Conservation (phyloP, 129 eudicot species). For the Arctium minus region DNA sequence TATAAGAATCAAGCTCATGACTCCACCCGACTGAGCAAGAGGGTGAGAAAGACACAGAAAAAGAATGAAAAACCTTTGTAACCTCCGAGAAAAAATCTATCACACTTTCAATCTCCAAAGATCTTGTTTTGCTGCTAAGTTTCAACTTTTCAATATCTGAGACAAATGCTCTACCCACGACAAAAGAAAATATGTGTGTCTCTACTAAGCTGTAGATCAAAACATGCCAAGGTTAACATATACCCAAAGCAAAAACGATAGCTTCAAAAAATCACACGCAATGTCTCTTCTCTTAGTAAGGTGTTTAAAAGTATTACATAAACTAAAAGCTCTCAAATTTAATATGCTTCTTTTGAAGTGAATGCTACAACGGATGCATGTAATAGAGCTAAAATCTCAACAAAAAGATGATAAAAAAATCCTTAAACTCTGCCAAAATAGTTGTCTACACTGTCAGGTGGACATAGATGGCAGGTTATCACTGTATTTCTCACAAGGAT, state of each 20-base stretch:
- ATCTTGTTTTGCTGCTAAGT: conserved; percentile 75
- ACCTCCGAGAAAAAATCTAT: conserved; percentile 69
- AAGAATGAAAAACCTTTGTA: conserved; percentile 62
- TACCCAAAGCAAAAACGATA: background rate
- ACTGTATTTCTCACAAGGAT: background rate
- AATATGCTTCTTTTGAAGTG: conserved; percentile 11
- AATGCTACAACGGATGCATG: background rate
- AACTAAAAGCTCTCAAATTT: background rate
- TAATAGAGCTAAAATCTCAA: background rate
- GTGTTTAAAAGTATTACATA: background rate
- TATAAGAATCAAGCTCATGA: conserved; percentile 12
- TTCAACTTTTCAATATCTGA: conserved; percentile 89
- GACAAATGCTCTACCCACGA: conserved; percentile 98
- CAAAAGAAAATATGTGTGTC: conserved; percentile 96
- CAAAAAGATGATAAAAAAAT: background rate
- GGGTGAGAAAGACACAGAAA: background rate
- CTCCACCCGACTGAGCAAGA: background rate
- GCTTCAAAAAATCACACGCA: background rate
- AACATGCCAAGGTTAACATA: conserved; percentile 6
- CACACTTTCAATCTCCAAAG: conserved; percentile 69
- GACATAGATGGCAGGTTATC: background rate
- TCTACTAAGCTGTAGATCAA: conserved; percentile 87
- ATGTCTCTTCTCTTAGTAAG: background rate
- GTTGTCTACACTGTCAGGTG: background rate
- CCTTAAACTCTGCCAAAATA: background rate